These are phyloP conservation scores for Phytophthora uliginosa DNA, from an alignment of 352 stramenopile species.

Conservation along the genomic window DNA sequence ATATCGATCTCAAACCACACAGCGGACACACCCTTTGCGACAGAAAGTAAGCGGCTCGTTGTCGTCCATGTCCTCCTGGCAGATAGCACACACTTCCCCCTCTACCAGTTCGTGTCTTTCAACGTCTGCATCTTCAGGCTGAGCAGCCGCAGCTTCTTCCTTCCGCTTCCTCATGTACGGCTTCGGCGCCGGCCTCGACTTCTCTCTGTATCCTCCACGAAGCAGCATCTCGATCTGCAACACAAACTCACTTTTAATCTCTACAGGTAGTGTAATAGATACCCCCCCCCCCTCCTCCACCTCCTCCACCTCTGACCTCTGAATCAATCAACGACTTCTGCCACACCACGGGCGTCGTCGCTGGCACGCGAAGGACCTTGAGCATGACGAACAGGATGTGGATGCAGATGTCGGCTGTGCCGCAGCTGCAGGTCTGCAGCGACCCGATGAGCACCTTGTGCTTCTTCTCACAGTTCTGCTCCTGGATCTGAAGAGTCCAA, in stretches of 20 bases:
- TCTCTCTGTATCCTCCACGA: slow-evolving; percentile 67
- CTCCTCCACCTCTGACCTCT: slow-evolving; percentile 47
- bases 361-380: slow-evolving; percentile 81
- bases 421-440: slow-evolving; percentile 80
- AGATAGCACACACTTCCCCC: slow-evolving; percentile 88
- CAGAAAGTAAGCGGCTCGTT: slow-evolving; percentile 79
- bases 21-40: slow-evolving; percentile 76
- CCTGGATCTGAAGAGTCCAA: slow-evolving; percentile 57
- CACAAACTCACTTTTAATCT: not conserved
- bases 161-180: slow-evolving; percentile 61
- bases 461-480: slow-evolving; percentile 79
- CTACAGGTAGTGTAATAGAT: not conserved
- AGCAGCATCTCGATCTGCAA: slow-evolving; percentile 73
- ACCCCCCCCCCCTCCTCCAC: no score
- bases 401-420: slow-evolving; percentile 80
- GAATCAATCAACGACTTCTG: slow-evolving; percentile 89
- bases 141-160: slow-evolving; percentile 17
- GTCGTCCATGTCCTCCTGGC: slow-evolving; percentile 83
- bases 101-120: slow-evolving; percentile 70
- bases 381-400: slow-evolving; percentile 92
- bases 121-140: slow-evolving; percentile 37
- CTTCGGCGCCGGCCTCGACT: slow-evolving; percentile 31
- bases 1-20: not conserved
- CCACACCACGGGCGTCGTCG: slow-evolving; percentile 79
- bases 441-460: slow-evolving; percentile 83